A percentile compares a stretch with the other conserved stretches of the same genome.
Evolutionary conservation across 176 grass and related monocot genomes (phyloP).

Genomic region (Zoysia pacifica): DNA sequence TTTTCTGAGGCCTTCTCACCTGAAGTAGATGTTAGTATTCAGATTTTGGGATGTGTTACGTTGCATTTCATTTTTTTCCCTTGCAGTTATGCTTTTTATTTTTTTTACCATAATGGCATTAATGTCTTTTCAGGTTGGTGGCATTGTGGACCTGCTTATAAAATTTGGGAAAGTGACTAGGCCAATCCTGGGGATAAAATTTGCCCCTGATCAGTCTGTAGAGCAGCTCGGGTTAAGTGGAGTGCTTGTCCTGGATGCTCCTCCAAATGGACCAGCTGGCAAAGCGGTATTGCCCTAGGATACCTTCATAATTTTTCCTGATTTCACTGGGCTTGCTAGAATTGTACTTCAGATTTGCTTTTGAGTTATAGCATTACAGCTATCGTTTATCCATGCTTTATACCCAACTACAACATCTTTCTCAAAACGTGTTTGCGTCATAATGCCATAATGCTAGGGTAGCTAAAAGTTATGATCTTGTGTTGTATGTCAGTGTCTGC

Average conservation of each 20-base stretch:
- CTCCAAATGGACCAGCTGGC: constrained; percentile 89
- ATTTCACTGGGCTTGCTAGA: neutral
- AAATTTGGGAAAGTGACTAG: constrained; percentile 93
- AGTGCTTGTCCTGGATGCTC: constrained; percentile 96
- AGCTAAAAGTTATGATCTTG: constrained; percentile 1
- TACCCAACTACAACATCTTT: constrained; percentile 4
- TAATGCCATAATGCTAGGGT: constrained; percentile 11
- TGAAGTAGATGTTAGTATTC: neutral
- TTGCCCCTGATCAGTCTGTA: constrained; percentile 98
- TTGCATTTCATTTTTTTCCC: constrained; percentile 11
- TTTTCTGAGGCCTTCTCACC: neutral
- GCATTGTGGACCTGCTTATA: constrained; percentile 97
- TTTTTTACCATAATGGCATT: constrained; percentile 2
- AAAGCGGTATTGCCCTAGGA: constrained; percentile 66
- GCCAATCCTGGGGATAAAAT: constrained; percentile 98
- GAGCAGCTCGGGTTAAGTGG: constrained; percentile 97
- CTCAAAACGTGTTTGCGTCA: neutral
- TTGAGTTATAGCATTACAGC: neutral
- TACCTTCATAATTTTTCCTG: constrained; percentile 10
- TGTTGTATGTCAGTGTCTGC: constrained; percentile 62
- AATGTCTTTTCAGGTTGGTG: constrained; percentile 64
- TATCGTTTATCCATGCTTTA: neutral
- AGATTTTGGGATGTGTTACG: constrained; percentile 10
- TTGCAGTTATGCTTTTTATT: neutral
- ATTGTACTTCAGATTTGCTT: constrained; percentile 1